Conservation (phyloP, 1,284 basidiomycete genomes). For the Cryptococcus maquisensis region DNA sequence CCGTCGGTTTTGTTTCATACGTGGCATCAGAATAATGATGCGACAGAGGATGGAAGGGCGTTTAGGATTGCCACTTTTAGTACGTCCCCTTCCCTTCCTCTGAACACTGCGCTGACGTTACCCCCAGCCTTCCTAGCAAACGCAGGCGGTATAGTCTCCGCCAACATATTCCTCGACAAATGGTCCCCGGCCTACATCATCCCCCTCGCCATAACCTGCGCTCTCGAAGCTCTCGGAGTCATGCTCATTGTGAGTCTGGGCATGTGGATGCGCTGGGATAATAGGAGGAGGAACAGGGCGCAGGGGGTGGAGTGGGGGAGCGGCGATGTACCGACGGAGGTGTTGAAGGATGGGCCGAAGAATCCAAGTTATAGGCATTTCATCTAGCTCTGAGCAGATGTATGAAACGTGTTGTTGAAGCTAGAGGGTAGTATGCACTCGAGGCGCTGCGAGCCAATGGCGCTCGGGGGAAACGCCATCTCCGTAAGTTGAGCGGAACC, state of each 20-base stretch:
- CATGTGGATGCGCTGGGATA: slow-evolving; percentile 17
- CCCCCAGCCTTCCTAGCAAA: slow-evolving; percentile 19
- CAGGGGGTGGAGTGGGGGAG: slow-evolving; percentile 52
- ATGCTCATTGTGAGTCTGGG: slow-evolving; percentile 10
- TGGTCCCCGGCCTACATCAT: slow-evolving; percentile 14
- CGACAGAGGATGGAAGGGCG: slow-evolving; percentile 21
- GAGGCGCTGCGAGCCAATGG: too few species aligned
- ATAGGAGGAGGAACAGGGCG: slow-evolving; percentile 47
- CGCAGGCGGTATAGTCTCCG: slow-evolving; percentile 19
- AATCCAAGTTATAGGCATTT: slow-evolving; percentile 53
- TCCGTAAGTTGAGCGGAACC: too few species aligned
- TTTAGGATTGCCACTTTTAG: slow-evolving; percentile 22
- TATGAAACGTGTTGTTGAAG: too few species aligned
- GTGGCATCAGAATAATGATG: slow-evolving; percentile 27
- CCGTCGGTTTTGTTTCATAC: slow-evolving; percentile 25
- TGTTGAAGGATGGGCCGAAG: slow-evolving; percentile 48
- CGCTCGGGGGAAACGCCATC: too few species aligned
- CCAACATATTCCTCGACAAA: slow-evolving; percentile 23
- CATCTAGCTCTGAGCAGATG: too few species aligned
- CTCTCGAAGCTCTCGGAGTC: slow-evolving; percentile 12
- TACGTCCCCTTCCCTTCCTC: not conserved
- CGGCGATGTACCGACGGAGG: slow-evolving; percentile 52
- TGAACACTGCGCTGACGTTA: not conserved
- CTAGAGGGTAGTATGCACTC: too few species aligned
- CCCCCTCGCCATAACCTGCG: slow-evolving; percentile 14